Evolutionary conservation across 257 asterid species (phyloP).

Genomic region (Apocynum venetum): DNA sequence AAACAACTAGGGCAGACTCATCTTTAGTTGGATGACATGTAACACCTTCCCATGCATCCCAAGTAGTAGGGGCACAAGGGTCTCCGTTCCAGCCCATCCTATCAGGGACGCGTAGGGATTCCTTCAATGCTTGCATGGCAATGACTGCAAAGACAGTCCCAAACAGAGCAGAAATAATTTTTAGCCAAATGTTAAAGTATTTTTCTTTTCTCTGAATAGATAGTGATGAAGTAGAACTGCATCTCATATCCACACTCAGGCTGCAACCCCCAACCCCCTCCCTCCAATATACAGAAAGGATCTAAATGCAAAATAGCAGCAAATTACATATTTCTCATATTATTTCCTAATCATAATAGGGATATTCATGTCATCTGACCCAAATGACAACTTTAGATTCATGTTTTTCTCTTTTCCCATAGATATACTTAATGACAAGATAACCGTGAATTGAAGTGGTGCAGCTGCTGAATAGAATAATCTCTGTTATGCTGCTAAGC

Average conservation of each 20-base stretch:
- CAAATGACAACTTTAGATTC: background rate
- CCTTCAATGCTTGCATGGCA: conserved; percentile 88
- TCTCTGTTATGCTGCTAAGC: background rate
- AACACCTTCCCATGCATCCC: conserved; percentile 99
- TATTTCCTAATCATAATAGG: background rate
- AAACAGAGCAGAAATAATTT: background rate
- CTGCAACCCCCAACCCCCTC: background rate
- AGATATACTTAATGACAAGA: background rate
- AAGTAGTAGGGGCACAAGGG: conserved; percentile 95
- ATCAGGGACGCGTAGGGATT: conserved; percentile 86
- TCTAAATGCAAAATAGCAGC: background rate
- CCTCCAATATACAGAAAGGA: background rate
- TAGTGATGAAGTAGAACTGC: background rate
- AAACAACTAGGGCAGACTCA: conserved; percentile 61
- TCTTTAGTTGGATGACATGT: conserved; percentile 61
- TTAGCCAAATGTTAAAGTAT: background rate
- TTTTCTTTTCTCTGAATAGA: background rate
- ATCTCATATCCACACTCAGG: background rate
- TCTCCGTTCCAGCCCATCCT: conserved; percentile 99
- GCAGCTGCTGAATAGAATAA: background rate
- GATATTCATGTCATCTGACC: background rate
- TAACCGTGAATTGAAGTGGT: background rate
- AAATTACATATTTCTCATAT: background rate
- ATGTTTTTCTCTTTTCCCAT: conserved; percentile 1
- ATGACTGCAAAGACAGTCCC: conserved; percentile 45